Percentiles rank a stretch among this genome's conserved stretches.
Conservation (phyloP, 495 filamentous ascomycete species). For the Xylaria palmicola region DNA sequence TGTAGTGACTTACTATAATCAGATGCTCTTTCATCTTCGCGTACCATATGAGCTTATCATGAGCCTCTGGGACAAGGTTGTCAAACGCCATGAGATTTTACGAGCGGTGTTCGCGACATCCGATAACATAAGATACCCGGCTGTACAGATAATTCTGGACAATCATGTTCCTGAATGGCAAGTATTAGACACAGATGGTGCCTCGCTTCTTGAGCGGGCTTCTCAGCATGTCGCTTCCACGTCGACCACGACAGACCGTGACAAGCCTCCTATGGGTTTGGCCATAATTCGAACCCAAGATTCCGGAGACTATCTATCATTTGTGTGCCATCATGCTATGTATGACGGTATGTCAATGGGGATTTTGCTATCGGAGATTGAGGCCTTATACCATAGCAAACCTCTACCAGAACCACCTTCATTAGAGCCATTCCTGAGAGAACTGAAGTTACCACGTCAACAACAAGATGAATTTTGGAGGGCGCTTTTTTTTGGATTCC, state of each 20-base stretch:
- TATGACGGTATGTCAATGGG: conserved; percentile 76
- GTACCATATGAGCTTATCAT: conserved; percentile 26
- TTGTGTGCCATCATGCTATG: conserved; percentile 71
- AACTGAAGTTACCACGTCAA: conserved; percentile 24
- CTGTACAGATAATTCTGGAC: conserved; percentile 58
- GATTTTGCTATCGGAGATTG: conserved; percentile 63
- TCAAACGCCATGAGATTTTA: conserved; percentile 60
- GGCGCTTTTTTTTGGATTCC: conserved; percentile 46
- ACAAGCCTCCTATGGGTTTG: conserved; percentile 39
- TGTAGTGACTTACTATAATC: conserved; percentile 43
- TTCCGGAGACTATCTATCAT: conserved; percentile 49
- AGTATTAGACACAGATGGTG: conserved; percentile 16
- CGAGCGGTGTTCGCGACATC: conserved; percentile 63
- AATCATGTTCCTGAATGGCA: conserved; percentile 34
- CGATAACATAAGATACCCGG: conserved; percentile 46
- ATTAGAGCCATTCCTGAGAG: conserved; percentile 44
- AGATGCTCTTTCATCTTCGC: conserved; percentile 39
- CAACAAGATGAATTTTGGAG: conserved; percentile 63
- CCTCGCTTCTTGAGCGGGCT: conserved; percentile 23
- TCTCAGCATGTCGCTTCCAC: conserved; percentile 25
- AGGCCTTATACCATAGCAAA: conserved; percentile 46
- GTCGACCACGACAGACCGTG: conserved; percentile 30
- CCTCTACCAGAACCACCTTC: conserved; percentile 42
- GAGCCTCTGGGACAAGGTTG: conserved; percentile 50
- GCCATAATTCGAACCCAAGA: conserved; percentile 26